Percentiles rank a stretch among this genome's conserved stretches.
Conservation (phyloP, 768 basidiomycete species). For the Glaciozyma antarctica region DNA sequence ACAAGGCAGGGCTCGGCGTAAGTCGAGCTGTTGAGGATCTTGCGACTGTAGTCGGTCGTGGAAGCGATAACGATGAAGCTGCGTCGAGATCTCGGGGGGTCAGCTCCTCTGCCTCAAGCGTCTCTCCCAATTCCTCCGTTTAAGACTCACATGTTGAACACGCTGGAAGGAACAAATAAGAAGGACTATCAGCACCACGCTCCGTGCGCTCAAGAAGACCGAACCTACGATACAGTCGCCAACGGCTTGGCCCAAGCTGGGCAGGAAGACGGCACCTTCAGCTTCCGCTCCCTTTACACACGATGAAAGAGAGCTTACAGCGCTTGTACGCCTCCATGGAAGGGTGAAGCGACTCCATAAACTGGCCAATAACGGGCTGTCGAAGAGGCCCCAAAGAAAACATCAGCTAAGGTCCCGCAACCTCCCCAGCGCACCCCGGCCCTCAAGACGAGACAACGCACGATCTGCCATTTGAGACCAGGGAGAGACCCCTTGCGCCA, state of each 20-base stretch:
- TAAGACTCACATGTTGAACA: slow-evolving; percentile 82
- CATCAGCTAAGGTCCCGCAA: not conserved
- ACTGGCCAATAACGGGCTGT: slow-evolving; percentile 85
- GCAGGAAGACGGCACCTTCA: not conserved
- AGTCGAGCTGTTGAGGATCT: slow-evolving; percentile 87
- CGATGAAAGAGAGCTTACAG: slow-evolving; percentile 10
- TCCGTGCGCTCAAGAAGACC: not conserved
- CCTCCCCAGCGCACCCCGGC: not conserved
- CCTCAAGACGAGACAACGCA: not conserved
- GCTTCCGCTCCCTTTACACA: not conserved
- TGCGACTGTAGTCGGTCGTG: slow-evolving; percentile 81
- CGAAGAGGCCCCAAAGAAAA: slow-evolving; percentile 36
- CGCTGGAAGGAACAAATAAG: slow-evolving; percentile 37
- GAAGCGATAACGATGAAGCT: slow-evolving; percentile 48
- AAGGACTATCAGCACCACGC: not conserved
- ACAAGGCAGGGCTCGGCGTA: slow-evolving; percentile 93
- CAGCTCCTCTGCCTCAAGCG: not conserved
- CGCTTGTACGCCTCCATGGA: slow-evolving; percentile 79
- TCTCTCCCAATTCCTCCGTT: not conserved
- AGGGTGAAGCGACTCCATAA: slow-evolving; percentile 77
- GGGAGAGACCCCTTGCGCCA: slow-evolving; percentile 81
- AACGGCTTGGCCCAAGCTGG: slow-evolving; percentile 84
- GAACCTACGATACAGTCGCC: slow-evolving; percentile 60
- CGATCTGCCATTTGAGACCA: slow-evolving; percentile 43
- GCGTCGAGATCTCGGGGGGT: not conserved